Evolutionary conservation across 108 stramenopile genomes (phyloP).

Genomic region (Aureococcus anophagefferens): DNA sequence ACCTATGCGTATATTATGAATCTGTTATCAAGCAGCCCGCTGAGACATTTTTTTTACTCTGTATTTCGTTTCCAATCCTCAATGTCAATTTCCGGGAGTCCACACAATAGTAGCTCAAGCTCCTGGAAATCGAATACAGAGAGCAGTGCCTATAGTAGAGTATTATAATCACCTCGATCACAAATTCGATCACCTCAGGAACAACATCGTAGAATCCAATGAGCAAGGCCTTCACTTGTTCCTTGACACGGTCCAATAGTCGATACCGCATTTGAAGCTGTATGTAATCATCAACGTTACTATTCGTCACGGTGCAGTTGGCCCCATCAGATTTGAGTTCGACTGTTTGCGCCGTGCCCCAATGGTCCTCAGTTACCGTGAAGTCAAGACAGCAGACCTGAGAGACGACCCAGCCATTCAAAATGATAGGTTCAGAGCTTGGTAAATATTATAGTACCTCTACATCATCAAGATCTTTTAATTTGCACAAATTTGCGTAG

Average conservation of each 20-base stretch:
- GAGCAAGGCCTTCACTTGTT: constrained; percentile 77
- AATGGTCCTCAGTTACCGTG: constrained; percentile 72
- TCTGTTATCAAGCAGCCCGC: too few species aligned
- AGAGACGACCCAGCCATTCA: too few species aligned
- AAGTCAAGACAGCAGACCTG: constrained; percentile 77
- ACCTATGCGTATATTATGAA: too few species aligned
- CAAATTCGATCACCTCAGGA: constrained; percentile 41
- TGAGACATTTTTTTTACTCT: constrained; percentile 31
- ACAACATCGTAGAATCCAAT: constrained; percentile 93
- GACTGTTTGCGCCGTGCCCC: constrained; percentile 66
- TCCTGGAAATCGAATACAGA: constrained; percentile 92
- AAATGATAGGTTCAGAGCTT: too few species aligned
- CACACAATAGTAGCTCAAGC: constrained; percentile 93
- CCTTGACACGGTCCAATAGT: constrained; percentile 69
- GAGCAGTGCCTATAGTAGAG: constrained; percentile 48
- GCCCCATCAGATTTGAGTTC: constrained; percentile 77
- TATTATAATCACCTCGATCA: too few species aligned
- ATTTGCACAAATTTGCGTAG: constrained; percentile 62
- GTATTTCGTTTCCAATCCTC: constrained; percentile 80
- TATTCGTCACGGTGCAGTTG: constrained; percentile 75
- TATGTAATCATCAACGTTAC: constrained; percentile 81
- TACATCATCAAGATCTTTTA: constrained; percentile 52
- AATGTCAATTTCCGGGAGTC: constrained; percentile 85
- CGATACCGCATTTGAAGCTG: constrained; percentile 73
- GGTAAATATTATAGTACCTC: too few species aligned